Evolutionary conservation across 768 basidiomycete species (phyloP).

Genomic region (Leccinum disarticulatum): DNA sequence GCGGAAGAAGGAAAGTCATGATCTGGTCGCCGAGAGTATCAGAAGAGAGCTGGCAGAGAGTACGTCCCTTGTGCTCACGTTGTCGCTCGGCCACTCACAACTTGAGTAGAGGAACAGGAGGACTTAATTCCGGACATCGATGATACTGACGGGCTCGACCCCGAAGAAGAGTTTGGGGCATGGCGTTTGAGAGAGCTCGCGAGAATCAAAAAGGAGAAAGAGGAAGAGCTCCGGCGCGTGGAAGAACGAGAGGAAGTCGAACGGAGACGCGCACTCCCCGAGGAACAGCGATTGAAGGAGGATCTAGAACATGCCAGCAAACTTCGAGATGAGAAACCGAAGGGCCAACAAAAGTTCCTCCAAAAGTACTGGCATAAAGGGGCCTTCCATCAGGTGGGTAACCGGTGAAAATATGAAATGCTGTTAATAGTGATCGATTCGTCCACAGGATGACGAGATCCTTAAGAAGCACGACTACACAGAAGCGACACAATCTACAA

Average conservation of each 20-base stretch:
- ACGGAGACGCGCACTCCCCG: slow-evolving; percentile 86
- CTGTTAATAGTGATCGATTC: slow-evolving; percentile 17
- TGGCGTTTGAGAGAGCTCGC: slow-evolving; percentile 93
- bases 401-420: slow-evolving; percentile 1
- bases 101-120: slow-evolving; percentile 77
- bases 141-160: slow-evolving; percentile 92
- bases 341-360: slow-evolving; percentile 88
- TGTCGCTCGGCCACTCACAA: slow-evolving; percentile 1
- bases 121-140: slow-evolving; percentile 85
- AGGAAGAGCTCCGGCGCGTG: slow-evolving; percentile 78
- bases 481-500: slow-evolving; percentile 82
- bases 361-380: slow-evolving; percentile 99
- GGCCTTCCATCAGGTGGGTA: slow-evolving; percentile 89
- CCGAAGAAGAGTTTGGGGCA: slow-evolving; percentile 87
- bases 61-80: slow-evolving; percentile 39
- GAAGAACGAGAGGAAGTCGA: slow-evolving; percentile 91
- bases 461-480: slow-evolving; percentile 83
- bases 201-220: slow-evolving; percentile 93
- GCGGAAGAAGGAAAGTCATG: slow-evolving; percentile 83
- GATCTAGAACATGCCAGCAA: slow-evolving; percentile 86
- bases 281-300: slow-evolving; percentile 89
- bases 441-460: slow-evolving; percentile 78
- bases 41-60: slow-evolving; percentile 89
- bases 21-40: slow-evolving; percentile 94
- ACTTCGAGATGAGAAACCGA: slow-evolving; percentile 82